Conservation (phyloP, 306 rosid genomes). For the Trifolium pratense region DNA sequence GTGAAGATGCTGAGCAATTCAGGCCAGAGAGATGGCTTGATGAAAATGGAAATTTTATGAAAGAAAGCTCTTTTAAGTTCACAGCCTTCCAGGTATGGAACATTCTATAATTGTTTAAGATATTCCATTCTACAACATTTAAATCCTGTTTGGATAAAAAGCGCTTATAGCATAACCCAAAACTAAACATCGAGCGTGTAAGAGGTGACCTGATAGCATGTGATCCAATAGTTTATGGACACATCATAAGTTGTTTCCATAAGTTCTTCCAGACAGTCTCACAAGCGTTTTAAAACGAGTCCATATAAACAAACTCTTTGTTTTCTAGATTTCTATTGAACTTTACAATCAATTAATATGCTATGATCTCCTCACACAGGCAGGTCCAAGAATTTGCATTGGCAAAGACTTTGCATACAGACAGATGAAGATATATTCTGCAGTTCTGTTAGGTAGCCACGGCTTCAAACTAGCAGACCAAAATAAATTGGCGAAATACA, state of each 20-base stretch:
- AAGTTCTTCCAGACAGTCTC: too few species aligned
- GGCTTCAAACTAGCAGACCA: constrained; percentile 58
- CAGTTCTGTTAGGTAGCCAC: constrained; percentile 52
- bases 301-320: too few species aligned
- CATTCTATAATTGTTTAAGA: not conserved
- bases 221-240: too few species aligned
- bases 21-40: constrained; percentile 69
- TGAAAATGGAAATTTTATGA: constrained; percentile 49
- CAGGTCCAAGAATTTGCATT: constrained; percentile 9
- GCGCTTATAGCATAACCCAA: too few species aligned
- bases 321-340: not conserved
- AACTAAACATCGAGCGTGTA: too few species aligned
- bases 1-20: constrained; percentile 71
- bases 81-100: constrained; percentile 61
- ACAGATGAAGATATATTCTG: constrained; percentile 64
- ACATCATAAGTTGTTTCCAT: too few species aligned
- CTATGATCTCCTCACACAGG: not conserved
- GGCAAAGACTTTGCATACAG: constrained; percentile 38
- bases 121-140: too few species aligned
- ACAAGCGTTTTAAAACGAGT: too few species aligned
- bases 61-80: constrained; percentile 66
- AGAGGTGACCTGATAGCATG: too few species aligned
- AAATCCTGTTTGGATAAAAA: too few species aligned
- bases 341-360: not conserved
- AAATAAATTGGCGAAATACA: constrained; percentile 50